A percentile compares a stretch with the other conserved stretches of the same genome.
These are phyloP conservation scores for Colletotrichum cuscutae DNA, from an alignment of 2,329 filamentous ascomycete species.

Conservation along the genomic window DNA sequence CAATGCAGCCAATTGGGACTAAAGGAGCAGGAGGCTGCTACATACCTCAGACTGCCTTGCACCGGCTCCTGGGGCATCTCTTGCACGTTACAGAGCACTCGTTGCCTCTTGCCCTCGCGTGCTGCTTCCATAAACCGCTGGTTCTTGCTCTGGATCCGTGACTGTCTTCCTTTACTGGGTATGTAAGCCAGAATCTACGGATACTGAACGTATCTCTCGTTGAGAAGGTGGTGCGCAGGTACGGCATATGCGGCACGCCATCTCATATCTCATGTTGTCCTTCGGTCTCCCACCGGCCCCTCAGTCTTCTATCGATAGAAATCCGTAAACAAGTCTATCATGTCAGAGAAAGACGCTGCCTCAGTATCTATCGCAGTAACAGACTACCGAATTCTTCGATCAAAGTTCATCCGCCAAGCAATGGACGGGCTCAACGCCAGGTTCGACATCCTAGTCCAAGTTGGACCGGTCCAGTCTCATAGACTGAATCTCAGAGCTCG, in stretches of 20 bases:
- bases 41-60: conserved; percentile 22
- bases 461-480: background rate
- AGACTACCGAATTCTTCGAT: background rate
- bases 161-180: background rate
- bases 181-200: background rate
- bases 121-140: background rate
- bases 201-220: background rate
- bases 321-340: background rate
- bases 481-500: background rate
- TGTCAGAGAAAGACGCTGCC: background rate
- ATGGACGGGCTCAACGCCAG: background rate
- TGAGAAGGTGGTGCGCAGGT: background rate
- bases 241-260: background rate
- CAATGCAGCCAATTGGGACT: conserved; percentile 15
- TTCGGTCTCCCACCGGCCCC: background rate
- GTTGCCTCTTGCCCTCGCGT: background rate
- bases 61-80: conserved; percentile 6
- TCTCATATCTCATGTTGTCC: background rate
- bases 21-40: conserved; percentile 29
- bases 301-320: background rate
- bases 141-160: background rate
- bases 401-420: background rate
- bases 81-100: background rate
- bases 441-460: background rate
- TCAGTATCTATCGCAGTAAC: background rate